phyloP scores from a whole-genome alignment of 805 yeast genomes.

The Nakazawaea pomicola region DNA sequence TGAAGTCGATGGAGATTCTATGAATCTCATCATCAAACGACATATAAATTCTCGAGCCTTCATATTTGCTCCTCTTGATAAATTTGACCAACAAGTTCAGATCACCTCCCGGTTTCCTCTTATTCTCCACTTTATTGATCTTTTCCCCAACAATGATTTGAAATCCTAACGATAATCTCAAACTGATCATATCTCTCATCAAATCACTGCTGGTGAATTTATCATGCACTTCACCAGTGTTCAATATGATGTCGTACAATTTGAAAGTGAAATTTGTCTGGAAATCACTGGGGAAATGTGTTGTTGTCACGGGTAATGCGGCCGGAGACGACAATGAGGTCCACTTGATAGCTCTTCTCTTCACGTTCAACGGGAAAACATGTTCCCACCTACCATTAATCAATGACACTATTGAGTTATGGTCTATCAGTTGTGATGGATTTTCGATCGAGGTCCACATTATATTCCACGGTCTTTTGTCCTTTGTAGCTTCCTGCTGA shows the following conservation, averaged over 20 bases:
- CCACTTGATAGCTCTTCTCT: constrained; percentile 79
- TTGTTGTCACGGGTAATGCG: constrained; percentile 77
- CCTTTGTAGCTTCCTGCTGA: neutral
- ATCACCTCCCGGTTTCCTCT: constrained; percentile 50
- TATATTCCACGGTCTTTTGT: constrained; percentile 17
- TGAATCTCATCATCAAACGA: constrained; percentile 82
- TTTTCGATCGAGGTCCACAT: constrained; percentile 66
- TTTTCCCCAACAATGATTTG: constrained; percentile 78
- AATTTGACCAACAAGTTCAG: constrained; percentile 55
- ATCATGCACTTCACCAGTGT: constrained; percentile 46
- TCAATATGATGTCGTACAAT: constrained; percentile 72
- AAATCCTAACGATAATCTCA: constrained; percentile 80
- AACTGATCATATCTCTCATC: constrained; percentile 80
- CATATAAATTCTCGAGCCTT: constrained; percentile 67
- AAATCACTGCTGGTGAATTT: constrained; percentile 54
- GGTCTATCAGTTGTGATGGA: constrained; percentile 66
- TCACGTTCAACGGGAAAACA: constrained; percentile 73
- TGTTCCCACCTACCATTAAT: constrained; percentile 88
- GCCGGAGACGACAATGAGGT: constrained; percentile 91
- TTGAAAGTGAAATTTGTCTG: constrained; percentile 71
- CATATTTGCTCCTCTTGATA: constrained; percentile 36
- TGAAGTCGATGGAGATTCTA: constrained; percentile 67
- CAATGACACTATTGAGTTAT: constrained; percentile 48
- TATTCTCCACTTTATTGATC: constrained; percentile 62
- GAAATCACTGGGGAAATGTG: constrained; percentile 75